These are phyloP conservation scores for Pyracantha coccinea DNA, from an alignment of 331 rosid genomes.

Conservation along the genomic window DNA sequence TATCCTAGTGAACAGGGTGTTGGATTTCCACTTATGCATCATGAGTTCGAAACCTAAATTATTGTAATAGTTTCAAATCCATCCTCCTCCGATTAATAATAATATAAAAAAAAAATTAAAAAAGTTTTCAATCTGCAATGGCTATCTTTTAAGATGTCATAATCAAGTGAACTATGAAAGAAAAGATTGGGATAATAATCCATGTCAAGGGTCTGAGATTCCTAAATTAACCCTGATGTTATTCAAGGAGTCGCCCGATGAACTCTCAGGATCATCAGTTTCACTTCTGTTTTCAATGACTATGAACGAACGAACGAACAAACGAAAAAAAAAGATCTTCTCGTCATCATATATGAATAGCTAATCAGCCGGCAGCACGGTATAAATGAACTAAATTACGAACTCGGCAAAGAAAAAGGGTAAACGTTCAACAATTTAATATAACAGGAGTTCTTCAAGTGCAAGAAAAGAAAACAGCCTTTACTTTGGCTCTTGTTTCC, in stretches of 20 bases:
- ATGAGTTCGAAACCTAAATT: too few relatives aligned
- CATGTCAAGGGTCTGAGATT: not conserved
- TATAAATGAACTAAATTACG: not conserved
- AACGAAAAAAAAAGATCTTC: not conserved
- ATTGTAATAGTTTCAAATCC: too few relatives aligned
- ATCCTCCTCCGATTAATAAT: too few relatives aligned
- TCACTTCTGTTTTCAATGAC: slow-evolving; percentile 18
- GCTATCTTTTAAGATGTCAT: not conserved
- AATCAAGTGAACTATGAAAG: not conserved
- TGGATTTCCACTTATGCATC: too few relatives aligned
- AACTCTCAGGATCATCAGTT: not conserved
- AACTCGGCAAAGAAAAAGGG: not conserved
- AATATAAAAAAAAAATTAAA: too few relatives aligned
- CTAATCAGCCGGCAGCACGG: slow-evolving; percentile 16
- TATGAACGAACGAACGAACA: not conserved
- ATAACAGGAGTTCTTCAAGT: not conserved
- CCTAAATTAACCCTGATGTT: too few relatives aligned
- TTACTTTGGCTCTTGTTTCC: slow-evolving; percentile 26
- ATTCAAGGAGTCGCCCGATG: too few relatives aligned
- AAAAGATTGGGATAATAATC: not conserved
- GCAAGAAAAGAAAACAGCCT: slow-evolving; percentile 34
- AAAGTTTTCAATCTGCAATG: too few relatives aligned
- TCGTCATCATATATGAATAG: not conserved
- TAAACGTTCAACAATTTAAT: not conserved
- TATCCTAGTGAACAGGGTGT: too few relatives aligned